These are phyloP conservation scores for Lichtheimia hyalospora DNA, from an alignment of 371 early-diverging fungal genomes.

Conservation along the genomic window DNA sequence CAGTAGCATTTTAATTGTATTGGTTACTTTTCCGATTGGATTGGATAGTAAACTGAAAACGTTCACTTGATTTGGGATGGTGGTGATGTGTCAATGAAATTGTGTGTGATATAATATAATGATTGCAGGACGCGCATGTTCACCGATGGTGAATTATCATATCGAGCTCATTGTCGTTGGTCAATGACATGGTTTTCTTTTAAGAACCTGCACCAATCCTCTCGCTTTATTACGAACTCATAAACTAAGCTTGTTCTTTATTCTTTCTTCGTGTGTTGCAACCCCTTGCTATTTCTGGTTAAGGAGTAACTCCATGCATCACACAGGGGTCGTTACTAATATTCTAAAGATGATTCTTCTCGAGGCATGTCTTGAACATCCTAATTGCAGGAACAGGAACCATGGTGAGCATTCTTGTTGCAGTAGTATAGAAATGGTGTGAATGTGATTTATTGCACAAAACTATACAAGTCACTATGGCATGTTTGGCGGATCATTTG, in stretches of 20 bases:
- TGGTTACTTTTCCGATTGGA: background rate
- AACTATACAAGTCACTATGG: constrained; percentile 32
- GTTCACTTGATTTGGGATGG: no score
- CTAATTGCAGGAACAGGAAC: constrained; percentile 52
- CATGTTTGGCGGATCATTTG: constrained; percentile 53
- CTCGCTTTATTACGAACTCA: no score
- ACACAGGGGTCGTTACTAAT: background rate
- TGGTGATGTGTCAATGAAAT: no score
- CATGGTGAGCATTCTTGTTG: constrained; percentile 49
- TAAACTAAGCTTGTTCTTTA: background rate
- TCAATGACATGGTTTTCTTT: constrained; percentile 19
- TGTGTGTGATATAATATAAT: constrained; percentile 17
- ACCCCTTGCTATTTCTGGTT: constrained; percentile 39
- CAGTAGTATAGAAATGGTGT: constrained; percentile 26
- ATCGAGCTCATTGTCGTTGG: constrained; percentile 30
- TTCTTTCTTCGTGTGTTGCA: constrained; percentile 12
- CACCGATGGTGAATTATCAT: constrained; percentile 23
- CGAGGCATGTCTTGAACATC: constrained; percentile 50
- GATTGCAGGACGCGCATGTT: constrained; percentile 31
- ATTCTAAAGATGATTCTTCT: constrained; percentile 34
- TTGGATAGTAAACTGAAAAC: no score
- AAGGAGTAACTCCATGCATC: background rate
- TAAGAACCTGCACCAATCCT: constrained; percentile 21
- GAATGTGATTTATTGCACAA: background rate
- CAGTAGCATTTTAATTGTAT: constrained; percentile 14